Conservation (phyloP, 2,329 filamentous ascomycete genomes). For the Fusarium sp. region DNA sequence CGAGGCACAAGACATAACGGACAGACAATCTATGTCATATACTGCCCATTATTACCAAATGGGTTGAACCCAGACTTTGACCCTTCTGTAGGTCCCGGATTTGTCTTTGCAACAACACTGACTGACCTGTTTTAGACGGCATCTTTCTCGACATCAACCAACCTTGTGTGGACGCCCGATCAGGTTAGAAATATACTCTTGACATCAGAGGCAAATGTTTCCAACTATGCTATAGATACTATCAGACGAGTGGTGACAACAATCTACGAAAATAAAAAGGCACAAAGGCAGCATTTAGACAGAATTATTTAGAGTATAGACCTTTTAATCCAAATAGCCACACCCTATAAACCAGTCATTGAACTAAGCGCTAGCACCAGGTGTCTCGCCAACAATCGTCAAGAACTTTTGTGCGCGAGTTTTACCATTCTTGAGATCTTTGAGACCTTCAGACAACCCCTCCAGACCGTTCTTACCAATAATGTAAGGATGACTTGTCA, state of each 20-base stretch:
- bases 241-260: conserved; percentile 30
- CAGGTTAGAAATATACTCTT: conserved; percentile 31
- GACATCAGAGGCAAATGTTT: conserved; percentile 24
- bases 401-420: conserved; percentile 9
- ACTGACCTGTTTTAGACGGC: conserved; percentile 12
- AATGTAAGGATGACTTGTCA: conserved; percentile 22
- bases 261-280: conserved; percentile 30
- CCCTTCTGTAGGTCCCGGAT: conserved; percentile 26
- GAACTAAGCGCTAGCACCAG: background rate
- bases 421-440: conserved; percentile 1
- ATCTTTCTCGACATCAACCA: conserved; percentile 41
- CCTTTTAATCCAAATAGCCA: background rate
- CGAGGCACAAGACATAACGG: conserved; percentile 20
- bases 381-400: conserved; percentile 5
- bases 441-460: background rate
- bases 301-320: background rate
- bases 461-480: conserved; percentile 8
- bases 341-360: no score
- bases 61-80: conserved; percentile 10
- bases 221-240: conserved; percentile 26
- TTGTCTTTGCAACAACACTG: accelerated
- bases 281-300: background rate
- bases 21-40: conserved; percentile 24
- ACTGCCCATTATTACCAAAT: conserved; percentile 41
- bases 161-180: conserved; percentile 42